These are phyloP conservation scores for Diutina mesorugosa DNA, from an alignment of 1,139 yeast species.

Conservation along the genomic window DNA sequence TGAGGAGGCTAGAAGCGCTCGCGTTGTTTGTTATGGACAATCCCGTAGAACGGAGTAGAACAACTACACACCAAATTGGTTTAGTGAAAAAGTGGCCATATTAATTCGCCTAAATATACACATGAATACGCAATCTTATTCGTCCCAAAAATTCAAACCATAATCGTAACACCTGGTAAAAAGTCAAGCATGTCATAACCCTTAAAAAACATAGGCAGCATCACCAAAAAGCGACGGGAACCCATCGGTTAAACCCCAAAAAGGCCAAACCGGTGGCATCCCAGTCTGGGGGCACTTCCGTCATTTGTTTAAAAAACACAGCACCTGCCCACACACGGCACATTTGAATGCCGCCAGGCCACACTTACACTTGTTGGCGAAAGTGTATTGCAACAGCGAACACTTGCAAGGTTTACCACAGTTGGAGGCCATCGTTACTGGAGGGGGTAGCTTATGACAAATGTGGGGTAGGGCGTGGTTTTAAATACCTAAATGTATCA, in stretches of 20 bases:
- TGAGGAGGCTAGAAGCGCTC: no score
- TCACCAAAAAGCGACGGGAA: background rate
- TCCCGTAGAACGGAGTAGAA: background rate
- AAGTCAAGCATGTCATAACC: background rate
- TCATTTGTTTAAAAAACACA: slow-evolving; percentile 1
- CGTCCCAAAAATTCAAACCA: background rate
- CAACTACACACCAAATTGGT: no score
- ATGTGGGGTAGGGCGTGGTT: background rate
- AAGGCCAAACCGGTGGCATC: no score
- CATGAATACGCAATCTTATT: background rate
- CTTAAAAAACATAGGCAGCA: background rate
- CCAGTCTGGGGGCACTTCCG: background rate
- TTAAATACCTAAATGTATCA: background rate
- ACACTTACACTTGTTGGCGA: slow-evolving; percentile 1
- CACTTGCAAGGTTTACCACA: slow-evolving; percentile 2
- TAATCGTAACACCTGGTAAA: background rate
- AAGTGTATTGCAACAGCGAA: slow-evolving; percentile 2
- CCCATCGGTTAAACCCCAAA: background rate
- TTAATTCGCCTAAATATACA: background rate
- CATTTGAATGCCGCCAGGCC: slow-evolving; percentile 1
- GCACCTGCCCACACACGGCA: slow-evolving; percentile 1
- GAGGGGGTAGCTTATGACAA: background rate
- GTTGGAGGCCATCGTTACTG: background rate
- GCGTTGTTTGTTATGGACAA: no score
- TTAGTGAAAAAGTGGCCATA: background rate